These are phyloP conservation scores for Blepharisma stoltei DNA, from an alignment of 73 alveolate species.

Conservation along the genomic window DNA sequence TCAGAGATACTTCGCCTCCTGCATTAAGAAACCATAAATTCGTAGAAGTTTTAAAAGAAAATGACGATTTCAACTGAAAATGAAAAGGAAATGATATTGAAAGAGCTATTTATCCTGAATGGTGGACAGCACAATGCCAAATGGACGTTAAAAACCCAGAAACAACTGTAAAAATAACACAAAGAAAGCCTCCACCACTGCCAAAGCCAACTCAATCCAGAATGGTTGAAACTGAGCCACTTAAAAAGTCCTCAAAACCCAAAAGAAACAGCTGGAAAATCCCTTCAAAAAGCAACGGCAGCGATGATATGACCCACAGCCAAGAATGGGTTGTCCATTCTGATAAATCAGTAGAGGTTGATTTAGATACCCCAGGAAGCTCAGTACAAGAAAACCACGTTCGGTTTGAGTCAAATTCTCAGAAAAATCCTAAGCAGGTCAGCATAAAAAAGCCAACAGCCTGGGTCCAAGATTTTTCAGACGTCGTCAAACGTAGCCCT, in stretches of 20 bases:
- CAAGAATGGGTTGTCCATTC: background rate
- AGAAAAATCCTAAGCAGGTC: too few species aligned
- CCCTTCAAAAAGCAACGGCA: background rate
- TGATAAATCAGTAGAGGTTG: slow-evolving; percentile 2
- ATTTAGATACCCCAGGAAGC: background rate
- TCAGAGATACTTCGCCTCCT: background rate
- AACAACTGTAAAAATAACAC: slow-evolving; percentile 7
- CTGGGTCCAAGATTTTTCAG: slow-evolving; percentile 19
- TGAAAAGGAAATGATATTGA: background rate
- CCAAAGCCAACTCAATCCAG: background rate
- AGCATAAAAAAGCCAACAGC: background rate
- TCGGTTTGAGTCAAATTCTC: background rate
- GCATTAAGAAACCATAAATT: background rate
- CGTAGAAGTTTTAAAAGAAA: background rate
- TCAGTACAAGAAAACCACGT: background rate
- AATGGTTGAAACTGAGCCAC: background rate
- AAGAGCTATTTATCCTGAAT: slow-evolving; percentile 9
- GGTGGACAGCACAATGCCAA: background rate
- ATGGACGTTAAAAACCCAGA: slow-evolving; percentile 2
- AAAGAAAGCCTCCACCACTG: background rate
- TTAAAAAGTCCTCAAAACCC: background rate
- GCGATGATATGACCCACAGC: background rate
- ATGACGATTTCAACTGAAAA: background rate
- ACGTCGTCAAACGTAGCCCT: background rate
- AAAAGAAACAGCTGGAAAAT: background rate